phyloP scores from a whole-genome alignment of 345 rosid genomes.

The Citrus australasica region DNA sequence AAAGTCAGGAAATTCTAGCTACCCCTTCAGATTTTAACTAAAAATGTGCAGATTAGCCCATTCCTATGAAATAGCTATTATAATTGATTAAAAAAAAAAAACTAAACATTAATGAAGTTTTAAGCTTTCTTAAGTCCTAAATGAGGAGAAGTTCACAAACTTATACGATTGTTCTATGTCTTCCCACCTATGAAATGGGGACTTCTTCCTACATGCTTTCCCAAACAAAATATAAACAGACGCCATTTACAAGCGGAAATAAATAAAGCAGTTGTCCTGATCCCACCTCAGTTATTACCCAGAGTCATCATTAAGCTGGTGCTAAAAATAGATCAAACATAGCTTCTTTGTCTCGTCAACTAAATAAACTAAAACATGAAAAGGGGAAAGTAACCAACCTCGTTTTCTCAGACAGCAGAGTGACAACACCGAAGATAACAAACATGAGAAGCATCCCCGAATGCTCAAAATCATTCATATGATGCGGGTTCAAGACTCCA shows the following conservation, averaged over 20 bases:
- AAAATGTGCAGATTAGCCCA: neutral
- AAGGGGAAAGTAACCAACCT: constrained; percentile 41
- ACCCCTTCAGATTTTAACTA: neutral
- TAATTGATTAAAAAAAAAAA: neutral
- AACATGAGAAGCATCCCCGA: constrained; percentile 98
- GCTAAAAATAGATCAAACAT: neutral
- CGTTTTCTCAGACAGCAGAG: constrained; percentile 70
- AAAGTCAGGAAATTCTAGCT: neutral
- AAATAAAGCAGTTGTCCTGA: neutral
- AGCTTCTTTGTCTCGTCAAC: neutral
- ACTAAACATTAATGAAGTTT: neutral
- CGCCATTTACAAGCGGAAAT: neutral
- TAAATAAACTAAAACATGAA: neutral
- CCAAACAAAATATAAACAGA: neutral
- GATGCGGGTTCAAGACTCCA: constrained; percentile 77
- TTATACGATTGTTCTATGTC: neutral
- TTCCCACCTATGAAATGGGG: neutral
- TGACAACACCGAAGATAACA: constrained; percentile 65
- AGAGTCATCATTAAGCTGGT: neutral
- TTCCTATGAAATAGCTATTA: neutral
- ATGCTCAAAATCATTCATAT: constrained; percentile 95
- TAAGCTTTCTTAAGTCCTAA: neutral
- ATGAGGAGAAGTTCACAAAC: neutral
- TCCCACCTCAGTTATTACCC: neutral
- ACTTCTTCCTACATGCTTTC: neutral